Conservation (phyloP, 2,329 filamentous ascomycete genomes). For the Sclerotinia minor region DNA sequence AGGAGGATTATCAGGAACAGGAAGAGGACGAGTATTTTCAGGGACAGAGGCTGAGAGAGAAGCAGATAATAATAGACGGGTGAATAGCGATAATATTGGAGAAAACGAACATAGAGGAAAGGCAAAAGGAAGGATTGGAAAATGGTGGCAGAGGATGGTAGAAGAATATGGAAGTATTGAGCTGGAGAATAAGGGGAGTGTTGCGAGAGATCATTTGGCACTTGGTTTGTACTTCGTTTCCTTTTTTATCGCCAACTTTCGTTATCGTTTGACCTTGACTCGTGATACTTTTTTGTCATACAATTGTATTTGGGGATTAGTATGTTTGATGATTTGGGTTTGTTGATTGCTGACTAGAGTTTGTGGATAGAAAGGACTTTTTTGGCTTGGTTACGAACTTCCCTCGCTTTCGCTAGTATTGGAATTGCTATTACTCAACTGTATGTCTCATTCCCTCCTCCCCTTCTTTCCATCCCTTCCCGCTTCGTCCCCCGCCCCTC, state of each 20-base stretch:
- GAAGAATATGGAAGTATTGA: slow-evolving; percentile 58
- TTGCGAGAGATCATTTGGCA: slow-evolving; percentile 79
- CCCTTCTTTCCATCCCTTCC: neutral
- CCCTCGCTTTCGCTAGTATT: slow-evolving; percentile 77
- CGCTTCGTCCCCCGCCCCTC: no score
- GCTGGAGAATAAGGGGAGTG: slow-evolving; percentile 82
- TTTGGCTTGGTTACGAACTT: slow-evolving; percentile 81
- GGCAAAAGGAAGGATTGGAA: slow-evolving; percentile 29
- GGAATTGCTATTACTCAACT: slow-evolving; percentile 83
- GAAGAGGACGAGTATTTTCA: neutral
- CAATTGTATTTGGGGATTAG: neutral
- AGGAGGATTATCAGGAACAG: neutral
- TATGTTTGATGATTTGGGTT: neutral
- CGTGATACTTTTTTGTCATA: neutral
- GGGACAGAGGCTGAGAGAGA: neutral
- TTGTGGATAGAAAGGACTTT: slow-evolving; percentile 69
- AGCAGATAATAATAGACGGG: neutral
- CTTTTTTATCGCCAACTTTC: slow-evolving; percentile 19
- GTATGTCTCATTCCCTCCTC: slow-evolving; percentile 23
- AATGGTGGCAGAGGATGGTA: slow-evolving; percentile 56
- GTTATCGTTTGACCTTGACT: neutral
- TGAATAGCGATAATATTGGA: slow-evolving; percentile 21
- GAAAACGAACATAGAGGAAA: slow-evolving; percentile 28
- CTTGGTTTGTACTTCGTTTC: slow-evolving; percentile 55
- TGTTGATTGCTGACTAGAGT: neutral